Base-by-base conservation (phyloP, 805 yeast genomes). In the Wilhelminamyces savonicus region DNA sequence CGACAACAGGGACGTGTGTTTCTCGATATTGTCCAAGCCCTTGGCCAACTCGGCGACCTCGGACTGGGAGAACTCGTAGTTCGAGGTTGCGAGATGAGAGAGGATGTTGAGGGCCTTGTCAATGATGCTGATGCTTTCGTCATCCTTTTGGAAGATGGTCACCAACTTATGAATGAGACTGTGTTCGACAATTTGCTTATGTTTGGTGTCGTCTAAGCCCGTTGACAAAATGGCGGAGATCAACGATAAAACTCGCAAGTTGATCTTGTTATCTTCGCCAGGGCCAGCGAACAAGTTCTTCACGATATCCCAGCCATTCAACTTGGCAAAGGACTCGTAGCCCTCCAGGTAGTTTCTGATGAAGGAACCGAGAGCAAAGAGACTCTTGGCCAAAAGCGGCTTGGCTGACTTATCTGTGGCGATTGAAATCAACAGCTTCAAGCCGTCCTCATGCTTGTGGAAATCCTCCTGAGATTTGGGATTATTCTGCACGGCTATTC, bases 401-500 rank as follows among this genome's bases (percentile, higher is more conserved):
- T 33, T 32, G 4, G 49, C 29, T 9, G 45, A 37, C 1, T 31
- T 15, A 3, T 45, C 50, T 3, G 6, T 10, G 0, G 74, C 68
- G 14, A 76, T 42, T 1, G 51, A 33, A 8, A 80, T 53, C 31
- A 81, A 56, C 30, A 53, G 55, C n/a, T 48, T 37, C 21, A 77
- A 49, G 2, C 78, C 79, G 16, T 56, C 49, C 0, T 60, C 62
- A 35, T 77, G 64, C 34, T 71, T 71, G 23, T 68, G 53, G 36
- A 82, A 80, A 30, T 73, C 82, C 32, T 68, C 64, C 56, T 87
- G 97, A 4, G 87, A 64, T 34, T 70, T 73, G 3, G 75, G 76
- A 53, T 92, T 92, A 53, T 92, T 92, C 56, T 92, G 98, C 4
- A 83, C 94, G 0, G 97, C 95, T 0, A 90, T 82, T 2, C 94